Evolutionary conservation across 2,329 filamentous ascomycete species (phyloP).

Genomic region (Penicillium italicum): DNA sequence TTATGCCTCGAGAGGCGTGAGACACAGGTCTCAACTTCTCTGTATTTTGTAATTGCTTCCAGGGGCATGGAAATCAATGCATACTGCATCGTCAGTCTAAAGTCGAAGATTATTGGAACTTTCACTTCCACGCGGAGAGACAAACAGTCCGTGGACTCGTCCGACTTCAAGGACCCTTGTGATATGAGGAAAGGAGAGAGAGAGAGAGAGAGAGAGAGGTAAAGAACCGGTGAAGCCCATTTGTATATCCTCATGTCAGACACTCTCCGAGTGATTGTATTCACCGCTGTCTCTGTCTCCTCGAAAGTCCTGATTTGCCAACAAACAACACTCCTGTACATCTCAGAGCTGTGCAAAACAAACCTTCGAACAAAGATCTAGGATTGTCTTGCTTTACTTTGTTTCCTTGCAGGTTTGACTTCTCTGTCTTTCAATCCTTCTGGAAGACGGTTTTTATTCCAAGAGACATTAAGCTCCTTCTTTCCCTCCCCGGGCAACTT

Average conservation of each 20-base stretch:
- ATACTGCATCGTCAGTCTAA: conserved; percentile 20
- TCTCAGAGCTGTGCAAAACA: conserved; percentile 16
- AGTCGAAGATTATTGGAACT: conserved; percentile 16
- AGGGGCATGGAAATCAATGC: conserved; percentile 13
- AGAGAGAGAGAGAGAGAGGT: neutral
- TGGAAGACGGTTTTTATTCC: conserved; percentile 26
- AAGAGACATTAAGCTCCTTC: conserved; percentile 12
- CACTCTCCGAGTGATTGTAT: conserved; percentile 6
- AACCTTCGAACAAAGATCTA: conserved; percentile 25
- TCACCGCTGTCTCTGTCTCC: conserved; percentile 17
- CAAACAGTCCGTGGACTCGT: conserved; percentile 21
- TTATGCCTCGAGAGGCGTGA: conserved; percentile 31
- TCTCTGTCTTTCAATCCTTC: conserved; percentile 20
- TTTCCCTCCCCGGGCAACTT: conserved; percentile 1
- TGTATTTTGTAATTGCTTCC: neutral
- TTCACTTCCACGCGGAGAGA: conserved; percentile 7
- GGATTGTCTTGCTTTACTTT: conserved; percentile 19
- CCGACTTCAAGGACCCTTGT: conserved; percentile 12
- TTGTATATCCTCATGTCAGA: conserved; percentile 4
- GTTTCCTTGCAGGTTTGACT: conserved; percentile 12
- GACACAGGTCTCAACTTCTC: conserved; percentile 16
- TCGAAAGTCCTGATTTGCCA: conserved; percentile 13
- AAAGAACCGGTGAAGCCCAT: conserved; percentile 11
- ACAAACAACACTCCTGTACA: conserved; percentile 16
- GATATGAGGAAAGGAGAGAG: neutral